phyloP scores from a whole-genome alignment of 1,284 basidiomycete species.

The Ganoderma lingzhi region DNA sequence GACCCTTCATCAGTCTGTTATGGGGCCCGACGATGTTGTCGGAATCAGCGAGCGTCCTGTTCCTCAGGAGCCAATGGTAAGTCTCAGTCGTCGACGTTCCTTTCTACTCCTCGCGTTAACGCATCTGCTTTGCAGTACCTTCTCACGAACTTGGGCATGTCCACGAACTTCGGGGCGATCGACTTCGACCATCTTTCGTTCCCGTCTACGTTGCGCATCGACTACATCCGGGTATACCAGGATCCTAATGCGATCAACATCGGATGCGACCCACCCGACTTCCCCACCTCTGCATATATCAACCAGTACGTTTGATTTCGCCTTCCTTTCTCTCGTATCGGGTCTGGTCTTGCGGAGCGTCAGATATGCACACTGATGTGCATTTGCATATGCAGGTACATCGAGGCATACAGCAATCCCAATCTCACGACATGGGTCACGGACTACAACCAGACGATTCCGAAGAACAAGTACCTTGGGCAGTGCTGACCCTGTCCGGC shows the following conservation, averaged over 20 bases:
- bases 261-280: conserved; percentile 83
- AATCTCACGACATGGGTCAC: conserved; percentile 47
- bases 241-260: conserved; percentile 72
- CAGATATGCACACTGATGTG: background rate
- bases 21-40: conserved; percentile 73
- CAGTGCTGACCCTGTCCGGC: conserved; percentile 1
- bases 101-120: background rate
- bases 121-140: conserved; percentile 59
- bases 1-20: conserved; percentile 75
- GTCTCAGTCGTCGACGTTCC: conserved; percentile 21
- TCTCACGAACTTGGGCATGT: conserved; percentile 84
- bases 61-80: conserved; percentile 85
- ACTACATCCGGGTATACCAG: conserved; percentile 89
- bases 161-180: conserved; percentile 75
- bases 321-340: background rate
- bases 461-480: conserved; percentile 39
- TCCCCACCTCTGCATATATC: conserved; percentile 84
- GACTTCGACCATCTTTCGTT: conserved; percentile 73
- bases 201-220: conserved; percentile 77
- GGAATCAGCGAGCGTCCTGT: conserved; percentile 79
- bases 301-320: conserved; percentile 54
- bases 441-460: conserved; percentile 44
- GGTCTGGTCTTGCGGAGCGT: background rate
- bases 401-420: conserved; percentile 47
- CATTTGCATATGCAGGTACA: conserved; percentile 34